Base-by-base conservation (phyloP, 1,284 basidiomycete species). In the Somion occarium region DNA sequence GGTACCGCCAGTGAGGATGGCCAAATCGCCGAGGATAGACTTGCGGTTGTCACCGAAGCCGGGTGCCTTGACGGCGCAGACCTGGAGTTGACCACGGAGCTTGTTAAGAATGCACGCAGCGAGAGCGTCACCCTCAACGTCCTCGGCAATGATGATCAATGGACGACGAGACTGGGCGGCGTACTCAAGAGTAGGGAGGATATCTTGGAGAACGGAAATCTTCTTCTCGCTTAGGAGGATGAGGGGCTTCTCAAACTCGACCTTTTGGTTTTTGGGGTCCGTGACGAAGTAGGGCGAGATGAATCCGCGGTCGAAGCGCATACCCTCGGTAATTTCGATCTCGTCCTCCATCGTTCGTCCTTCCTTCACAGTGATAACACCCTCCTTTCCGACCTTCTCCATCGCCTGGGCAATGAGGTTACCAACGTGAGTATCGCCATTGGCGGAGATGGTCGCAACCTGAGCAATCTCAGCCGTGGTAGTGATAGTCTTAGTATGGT, bases 301-400 rank as follows among this genome's bases (percentile, higher is more conserved):
- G 83, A 86, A 99, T 42, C 96, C 96, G 50, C 96, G 91, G 83
- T 99, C 96, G 75, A 99, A 98, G 64, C 94, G 87, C 96, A 98
- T 99, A 68, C 96, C 96, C 75, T 99, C 96, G 26, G 96, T 98
- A 67, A 99, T 95, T 72, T 99, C 96, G 67, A 98, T 98, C 75
- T 98, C 90, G 68, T 99, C 96, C 64, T 98, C 93, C 60, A 96
- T 96, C 12, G 96, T 98, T 59, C 89, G 85, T 51, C 96, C 96
- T 73, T 98, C 96, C 79, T 97, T 98, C 71, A 99, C 95, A 55
- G 96, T 99, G 77, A 99, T 98, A 68, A 98, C 96, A 70, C 96
- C 96, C 74, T 99, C 96, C 78, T 98, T 98, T 69, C 96, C 96
- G 56, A 98, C 96, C 73, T 98, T 98, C 75, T 98, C 96, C 96